phyloP scores from a whole-genome alignment of 106 monocot species.

The Dendrobium catenatum region DNA sequence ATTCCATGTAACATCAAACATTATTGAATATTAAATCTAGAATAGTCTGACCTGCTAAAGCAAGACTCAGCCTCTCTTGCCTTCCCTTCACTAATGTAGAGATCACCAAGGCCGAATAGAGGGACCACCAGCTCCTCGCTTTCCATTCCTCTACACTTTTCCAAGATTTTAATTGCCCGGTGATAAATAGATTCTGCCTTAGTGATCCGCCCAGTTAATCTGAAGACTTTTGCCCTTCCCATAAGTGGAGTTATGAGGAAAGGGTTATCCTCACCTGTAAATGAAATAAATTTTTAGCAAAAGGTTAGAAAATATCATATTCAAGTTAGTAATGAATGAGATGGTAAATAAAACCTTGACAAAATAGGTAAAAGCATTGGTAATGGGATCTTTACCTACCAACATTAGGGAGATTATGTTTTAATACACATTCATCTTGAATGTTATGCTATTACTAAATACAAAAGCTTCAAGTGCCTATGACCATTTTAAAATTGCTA shows the following conservation, averaged over 20 bases:
- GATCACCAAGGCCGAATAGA: constrained; percentile 52
- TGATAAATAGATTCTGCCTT: constrained; percentile 51
- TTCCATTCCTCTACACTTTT: constrained; percentile 42
- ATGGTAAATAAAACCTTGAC: background rate
- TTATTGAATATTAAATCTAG: background rate
- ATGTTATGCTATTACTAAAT: no score
- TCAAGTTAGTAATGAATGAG: background rate
- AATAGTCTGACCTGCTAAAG: constrained; percentile 46
- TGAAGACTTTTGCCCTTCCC: constrained; percentile 67
- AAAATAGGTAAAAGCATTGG: no score
- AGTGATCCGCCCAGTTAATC: constrained; percentile 34
- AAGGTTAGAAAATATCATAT: background rate
- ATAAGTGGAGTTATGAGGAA: constrained; percentile 65
- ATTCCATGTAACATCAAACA: background rate
- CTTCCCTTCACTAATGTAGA: constrained; percentile 55
- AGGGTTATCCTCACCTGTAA: constrained; percentile 51
- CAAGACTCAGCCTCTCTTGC: constrained; percentile 55
- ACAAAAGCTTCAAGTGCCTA: no score
- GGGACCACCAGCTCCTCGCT: constrained; percentile 66
- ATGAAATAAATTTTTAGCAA: background rate
- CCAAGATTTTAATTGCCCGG: constrained; percentile 44
- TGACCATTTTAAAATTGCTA: no score
- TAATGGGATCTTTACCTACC: no score
- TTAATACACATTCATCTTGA: no score
- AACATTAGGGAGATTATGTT: no score